phyloP scores from a whole-genome alignment of 2,329 filamentous ascomycete species.

The Immersiporthe knoxdaviesiana region DNA sequence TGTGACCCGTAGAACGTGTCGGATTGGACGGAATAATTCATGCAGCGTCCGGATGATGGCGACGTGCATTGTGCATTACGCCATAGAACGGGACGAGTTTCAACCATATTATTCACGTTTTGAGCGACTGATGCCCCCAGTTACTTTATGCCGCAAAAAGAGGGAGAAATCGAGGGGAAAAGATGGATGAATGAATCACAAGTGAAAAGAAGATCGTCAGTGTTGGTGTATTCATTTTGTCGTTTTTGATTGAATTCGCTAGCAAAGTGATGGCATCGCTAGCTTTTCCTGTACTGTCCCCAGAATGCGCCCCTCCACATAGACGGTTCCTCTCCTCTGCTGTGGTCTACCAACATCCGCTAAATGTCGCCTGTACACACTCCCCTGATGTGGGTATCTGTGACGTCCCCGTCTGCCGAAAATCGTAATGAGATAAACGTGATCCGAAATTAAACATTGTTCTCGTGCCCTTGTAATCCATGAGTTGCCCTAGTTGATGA shows the following conservation, averaged over 20 bases:
- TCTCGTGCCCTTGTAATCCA: not conserved
- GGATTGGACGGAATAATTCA: not conserved
- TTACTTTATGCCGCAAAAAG: not conserved
- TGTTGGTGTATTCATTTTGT: not conserved
- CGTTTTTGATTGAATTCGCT: not conserved
- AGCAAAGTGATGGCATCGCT: not conserved
- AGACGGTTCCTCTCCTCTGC: not conserved
- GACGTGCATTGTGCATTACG: not conserved
- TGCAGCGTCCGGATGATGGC: not conserved
- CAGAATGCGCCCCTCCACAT: slow-evolving; percentile 3
- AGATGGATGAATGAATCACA: not conserved
- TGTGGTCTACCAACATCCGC: not conserved
- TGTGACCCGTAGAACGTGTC: not conserved
- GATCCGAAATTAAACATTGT: slow-evolving; percentile 8
- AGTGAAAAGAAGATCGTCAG: not conserved
- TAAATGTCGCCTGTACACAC: not conserved
- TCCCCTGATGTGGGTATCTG: slow-evolving; percentile 3
- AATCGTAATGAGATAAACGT: slow-evolving; percentile 16
- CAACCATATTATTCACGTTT: not conserved
- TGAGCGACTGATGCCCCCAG: not conserved
- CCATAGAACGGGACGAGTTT: not conserved
- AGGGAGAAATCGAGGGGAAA: not conserved
- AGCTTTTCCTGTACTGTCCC: not conserved
- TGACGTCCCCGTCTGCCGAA: not conserved
- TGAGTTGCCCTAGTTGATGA: slow-evolving; percentile 9